Percentiles rank a stretch among this genome's conserved stretches.
These are phyloP conservation scores for Trametes cinnabarina DNA, from an alignment of 768 basidiomycete genomes.

Conservation along the genomic window DNA sequence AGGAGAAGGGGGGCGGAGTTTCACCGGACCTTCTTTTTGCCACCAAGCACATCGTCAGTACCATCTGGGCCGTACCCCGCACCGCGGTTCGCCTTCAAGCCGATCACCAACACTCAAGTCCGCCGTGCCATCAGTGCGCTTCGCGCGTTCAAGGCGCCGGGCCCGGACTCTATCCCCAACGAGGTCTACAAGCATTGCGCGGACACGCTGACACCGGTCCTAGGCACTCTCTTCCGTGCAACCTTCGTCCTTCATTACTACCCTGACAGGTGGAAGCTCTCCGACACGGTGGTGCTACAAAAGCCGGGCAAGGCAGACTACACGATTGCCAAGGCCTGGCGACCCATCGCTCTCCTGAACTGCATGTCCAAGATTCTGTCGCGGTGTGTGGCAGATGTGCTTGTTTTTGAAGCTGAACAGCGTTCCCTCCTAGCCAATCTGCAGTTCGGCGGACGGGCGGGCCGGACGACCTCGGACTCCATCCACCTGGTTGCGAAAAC, in stretches of 20 bases:
- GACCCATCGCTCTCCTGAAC: slow-evolving; percentile 38
- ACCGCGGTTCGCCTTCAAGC: slow-evolving; percentile 18
- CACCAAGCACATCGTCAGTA: not conserved
- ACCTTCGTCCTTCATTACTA: slow-evolving; percentile 26
- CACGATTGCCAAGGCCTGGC: slow-evolving; percentile 32
- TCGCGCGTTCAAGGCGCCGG: slow-evolving; percentile 35
- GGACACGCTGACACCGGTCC: slow-evolving; percentile 25
- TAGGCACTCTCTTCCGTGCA: slow-evolving; percentile 31
- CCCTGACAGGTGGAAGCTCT: slow-evolving; percentile 23
- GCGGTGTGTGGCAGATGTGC: slow-evolving; percentile 18
- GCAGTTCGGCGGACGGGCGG: slow-evolving; percentile 28
- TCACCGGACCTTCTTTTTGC: slow-evolving; percentile 31
- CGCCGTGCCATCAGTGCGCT: slow-evolving; percentile 26
- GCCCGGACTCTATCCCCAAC: slow-evolving; percentile 33
- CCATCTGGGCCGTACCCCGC: slow-evolving; percentile 25
- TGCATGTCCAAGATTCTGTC: slow-evolving; percentile 24
- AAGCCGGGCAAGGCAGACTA: slow-evolving; percentile 41
- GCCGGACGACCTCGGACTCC: slow-evolving; percentile 24
- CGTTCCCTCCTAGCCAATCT: slow-evolving; percentile 12
- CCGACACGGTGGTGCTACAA: slow-evolving; percentile 30
- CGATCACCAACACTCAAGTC: slow-evolving; percentile 31
- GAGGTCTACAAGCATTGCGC: slow-evolving; percentile 30
- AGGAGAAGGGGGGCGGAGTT: slow-evolving; percentile 24
- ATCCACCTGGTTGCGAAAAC: slow-evolving; percentile 21
- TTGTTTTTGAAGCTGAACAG: slow-evolving; percentile 5